phyloP scores from a whole-genome alignment of 2,329 filamentous ascomycete genomes.

The Mariannaea elegans region DNA sequence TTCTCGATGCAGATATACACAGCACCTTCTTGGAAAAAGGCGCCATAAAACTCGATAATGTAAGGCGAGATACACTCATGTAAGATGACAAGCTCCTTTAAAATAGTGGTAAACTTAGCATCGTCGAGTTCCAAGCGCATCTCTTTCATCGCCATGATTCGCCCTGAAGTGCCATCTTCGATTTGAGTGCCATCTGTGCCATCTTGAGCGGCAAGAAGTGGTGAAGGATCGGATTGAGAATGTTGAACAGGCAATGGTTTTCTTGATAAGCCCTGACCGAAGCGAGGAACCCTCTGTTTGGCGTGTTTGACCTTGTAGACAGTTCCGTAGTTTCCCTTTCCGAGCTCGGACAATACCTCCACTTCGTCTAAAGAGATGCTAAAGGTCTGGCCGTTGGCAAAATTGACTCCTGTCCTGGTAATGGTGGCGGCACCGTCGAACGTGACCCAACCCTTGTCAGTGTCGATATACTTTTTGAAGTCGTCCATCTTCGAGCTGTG shows the following conservation, averaged over 20 bases:
- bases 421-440: conserved; percentile 95
- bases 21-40: conserved; percentile 98
- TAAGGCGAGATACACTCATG: conserved; percentile 95
- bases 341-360: conserved; percentile 89
- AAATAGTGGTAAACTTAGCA: conserved; percentile 94
- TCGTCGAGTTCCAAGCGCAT: conserved; percentile 95
- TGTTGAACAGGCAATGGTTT: conserved; percentile 52
- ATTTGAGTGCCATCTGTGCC: conserved; percentile 41
- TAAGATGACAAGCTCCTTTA: conserved; percentile 96
- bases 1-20: conserved; percentile 99
- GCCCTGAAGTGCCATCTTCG: conserved; percentile 67
- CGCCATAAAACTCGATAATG: conserved; percentile 98
- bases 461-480: conserved; percentile 84
- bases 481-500: conserved; percentile 64
- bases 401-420: conserved; percentile 89
- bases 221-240: conserved; percentile 48
- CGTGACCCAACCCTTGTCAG: conserved; percentile 87
- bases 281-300: conserved; percentile 66
- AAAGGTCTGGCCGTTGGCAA: conserved; percentile 88
- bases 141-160: conserved; percentile 99
- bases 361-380: conserved; percentile 96
- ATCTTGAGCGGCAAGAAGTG: conserved; percentile 41
- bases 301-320: conserved; percentile 96
- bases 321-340: conserved; percentile 98
- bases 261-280: conserved; percentile 65